Percentiles rank a stretch among this genome's conserved stretches.
Evolutionary conservation across 1,284 basidiomycete genomes (phyloP).

Genomic region (Cryptococcus sp.): DNA sequence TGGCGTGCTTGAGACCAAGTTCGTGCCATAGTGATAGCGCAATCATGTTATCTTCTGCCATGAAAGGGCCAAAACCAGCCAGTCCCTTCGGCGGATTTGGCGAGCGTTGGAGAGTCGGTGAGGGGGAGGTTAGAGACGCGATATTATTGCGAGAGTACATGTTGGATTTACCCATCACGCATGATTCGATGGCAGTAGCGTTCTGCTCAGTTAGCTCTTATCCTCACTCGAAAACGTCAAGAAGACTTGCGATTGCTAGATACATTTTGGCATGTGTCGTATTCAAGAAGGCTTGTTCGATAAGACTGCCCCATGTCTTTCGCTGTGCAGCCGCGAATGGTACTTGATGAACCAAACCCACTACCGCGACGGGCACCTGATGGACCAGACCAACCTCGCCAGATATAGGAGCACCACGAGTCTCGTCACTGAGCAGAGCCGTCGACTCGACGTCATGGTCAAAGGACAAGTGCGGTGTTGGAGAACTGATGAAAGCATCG

Average conservation of each 20-base stretch:
- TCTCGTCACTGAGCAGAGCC: conserved; percentile 25
- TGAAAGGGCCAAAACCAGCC: conserved; percentile 72
- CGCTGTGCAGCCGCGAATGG: conserved; percentile 75
- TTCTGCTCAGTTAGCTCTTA: conserved; percentile 30
- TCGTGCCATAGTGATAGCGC: conserved; percentile 86
- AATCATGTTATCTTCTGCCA: conserved; percentile 97
- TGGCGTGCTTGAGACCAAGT: conserved; percentile 73
- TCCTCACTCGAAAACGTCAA: too few relatives aligned
- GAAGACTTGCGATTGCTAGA: conserved; percentile 64
- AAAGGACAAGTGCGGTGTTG: conserved; percentile 29
- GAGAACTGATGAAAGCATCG: conserved; percentile 53
- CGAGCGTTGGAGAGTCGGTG: conserved; percentile 26
- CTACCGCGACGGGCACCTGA: conserved; percentile 87
- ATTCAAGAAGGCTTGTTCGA: conserved; percentile 93
- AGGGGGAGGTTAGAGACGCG: conserved; percentile 33
- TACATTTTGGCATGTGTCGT: conserved; percentile 99
- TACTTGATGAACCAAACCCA: conserved; percentile 93
- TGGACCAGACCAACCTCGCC: conserved; percentile 77
- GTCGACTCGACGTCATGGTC: conserved; percentile 34
- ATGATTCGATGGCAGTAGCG: conserved; percentile 77
- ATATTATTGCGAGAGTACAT: conserved; percentile 83
- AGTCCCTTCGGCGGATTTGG: conserved; percentile 53
- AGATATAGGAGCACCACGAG: conserved; percentile 21
- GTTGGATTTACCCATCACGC: conserved; percentile 96
- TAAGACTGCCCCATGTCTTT: conserved; percentile 67